Conservation (phyloP, 805 yeast genomes). For the Kockiozyma suomiensis region DNA sequence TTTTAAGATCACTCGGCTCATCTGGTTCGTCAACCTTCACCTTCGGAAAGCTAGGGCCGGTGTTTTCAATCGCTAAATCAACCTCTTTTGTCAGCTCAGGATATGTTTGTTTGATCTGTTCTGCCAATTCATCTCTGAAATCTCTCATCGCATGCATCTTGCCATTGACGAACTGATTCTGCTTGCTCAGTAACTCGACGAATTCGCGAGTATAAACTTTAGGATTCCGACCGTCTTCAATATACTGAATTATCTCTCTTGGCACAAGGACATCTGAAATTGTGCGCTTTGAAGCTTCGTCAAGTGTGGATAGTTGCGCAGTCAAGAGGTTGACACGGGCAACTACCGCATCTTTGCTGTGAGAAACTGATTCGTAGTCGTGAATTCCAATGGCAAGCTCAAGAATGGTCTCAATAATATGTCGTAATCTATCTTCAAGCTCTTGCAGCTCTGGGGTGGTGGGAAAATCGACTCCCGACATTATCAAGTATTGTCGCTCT, state of each 20-base stretch:
- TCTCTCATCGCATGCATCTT: conserved; percentile 63
- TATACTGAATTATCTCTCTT: conserved; percentile 82
- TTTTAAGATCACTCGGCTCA: background rate
- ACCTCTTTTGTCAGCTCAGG: conserved; percentile 70
- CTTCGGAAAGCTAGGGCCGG: conserved; percentile 19
- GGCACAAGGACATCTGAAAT: conserved; percentile 49
- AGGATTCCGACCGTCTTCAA: conserved; percentile 96
- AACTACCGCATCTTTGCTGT: conserved; percentile 63
- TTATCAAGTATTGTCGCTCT: background rate
- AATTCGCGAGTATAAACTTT: conserved; percentile 96
- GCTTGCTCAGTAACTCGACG: conserved; percentile 87
- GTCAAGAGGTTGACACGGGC: conserved; percentile 37
- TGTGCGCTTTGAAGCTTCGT: conserved; percentile 11
- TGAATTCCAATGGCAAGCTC: conserved; percentile 91
- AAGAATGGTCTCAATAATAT: conserved; percentile 74
- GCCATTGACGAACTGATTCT: conserved; percentile 86
- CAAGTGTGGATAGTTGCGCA: conserved; percentile 21
- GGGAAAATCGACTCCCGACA: conserved; percentile 14
- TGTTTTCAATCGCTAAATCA: conserved; percentile 22
- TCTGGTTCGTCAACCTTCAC: background rate
- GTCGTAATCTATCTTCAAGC: conserved; percentile 48
- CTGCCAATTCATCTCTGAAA: conserved; percentile 67
- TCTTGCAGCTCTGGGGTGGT: conserved; percentile 26
- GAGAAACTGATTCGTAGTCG: conserved; percentile 88
- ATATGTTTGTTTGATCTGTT: conserved; percentile 70